phyloP scores from a whole-genome alignment of 2,329 filamentous ascomycete genomes.

The Sporothrix protearum region DNA sequence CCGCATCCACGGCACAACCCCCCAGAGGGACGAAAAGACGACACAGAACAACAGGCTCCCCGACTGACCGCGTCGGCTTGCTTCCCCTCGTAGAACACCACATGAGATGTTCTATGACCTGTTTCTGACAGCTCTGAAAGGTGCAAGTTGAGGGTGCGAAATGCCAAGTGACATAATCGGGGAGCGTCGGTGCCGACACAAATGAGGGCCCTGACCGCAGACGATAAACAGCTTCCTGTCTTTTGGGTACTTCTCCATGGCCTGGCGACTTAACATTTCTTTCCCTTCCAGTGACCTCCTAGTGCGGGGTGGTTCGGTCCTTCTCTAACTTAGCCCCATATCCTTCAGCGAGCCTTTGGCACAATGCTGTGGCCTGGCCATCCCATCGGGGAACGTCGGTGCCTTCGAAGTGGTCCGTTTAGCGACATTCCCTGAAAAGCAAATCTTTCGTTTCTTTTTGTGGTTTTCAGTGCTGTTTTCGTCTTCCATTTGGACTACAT shows the following conservation, averaged over 20 bases:
- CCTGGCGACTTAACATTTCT: neutral
- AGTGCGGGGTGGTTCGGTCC: neutral
- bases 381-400: neutral
- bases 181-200: constrained; percentile 6
- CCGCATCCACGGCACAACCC: neutral
- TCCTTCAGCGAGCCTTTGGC: neutral
- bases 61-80: neutral
- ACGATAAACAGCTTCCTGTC: neutral
- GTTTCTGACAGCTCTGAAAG: neutral
- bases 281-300: neutral
- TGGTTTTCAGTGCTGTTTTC: too few relatives aligned
- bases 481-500: neutral
- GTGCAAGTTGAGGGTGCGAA: neutral
- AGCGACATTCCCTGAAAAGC: neutral
- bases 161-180: neutral
- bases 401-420: neutral
- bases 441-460: neutral
- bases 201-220: neutral
- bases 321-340: neutral
- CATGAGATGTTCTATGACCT: neutral
- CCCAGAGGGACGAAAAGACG: neutral
- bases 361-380: neutral
- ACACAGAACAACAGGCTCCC: neutral
- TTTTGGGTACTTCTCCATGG: neutral
- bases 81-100: neutral